Evolutionary conservation across 768 basidiomycete species (phyloP), one percentile per base, ranked within the genome.

Genomic region (Tephrocybe sp.): DNA sequence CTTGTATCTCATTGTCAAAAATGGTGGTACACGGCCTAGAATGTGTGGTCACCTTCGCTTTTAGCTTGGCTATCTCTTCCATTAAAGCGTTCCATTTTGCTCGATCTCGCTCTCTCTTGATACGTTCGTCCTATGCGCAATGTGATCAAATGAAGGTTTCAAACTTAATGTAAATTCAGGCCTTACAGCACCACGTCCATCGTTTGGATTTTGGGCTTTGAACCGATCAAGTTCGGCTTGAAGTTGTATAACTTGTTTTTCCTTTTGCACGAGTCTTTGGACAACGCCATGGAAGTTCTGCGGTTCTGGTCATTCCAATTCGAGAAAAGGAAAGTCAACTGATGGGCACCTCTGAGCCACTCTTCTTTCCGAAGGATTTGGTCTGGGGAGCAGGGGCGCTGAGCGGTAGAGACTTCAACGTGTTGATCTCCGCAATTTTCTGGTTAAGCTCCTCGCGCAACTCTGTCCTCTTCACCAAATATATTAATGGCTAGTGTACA

Each of bases 211-310:
- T 61, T 82, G 77, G 4, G 72, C 69, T 56, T 78, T 82, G 55
- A 84, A 66, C 15, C 75, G 73, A 47, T 84, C 86, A 16, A 94
- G 66, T 59, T 93, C 87, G 3, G 76, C 75, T 61, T 85, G 84
- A 1, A 94, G 74, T 47, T 84, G 81, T 2, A 81, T 61, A 1
- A 91, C 88, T 64, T 93, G 82, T 59, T 88, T 91, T 69, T 97
- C 93, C 63, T 92, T 93, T 62, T 84, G 79, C 3, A 87, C 79
- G 13, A 94, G 73, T 9, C 89, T 82, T 59, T 91, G 89, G 8
- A 92, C 80, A 16, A 94, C 61, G 1, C 88, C 89, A 53, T 82
- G 78, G 49, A 86, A 76, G 54, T 78, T 83, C 78, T 87, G 68
- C 38, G 48, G 39, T 3, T 29, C 10, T 24, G 9, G 45, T 45